These are phyloP conservation scores for Boletus reticulatus DNA, from an alignment of 768 basidiomycete genomes.

Conservation along the genomic window DNA sequence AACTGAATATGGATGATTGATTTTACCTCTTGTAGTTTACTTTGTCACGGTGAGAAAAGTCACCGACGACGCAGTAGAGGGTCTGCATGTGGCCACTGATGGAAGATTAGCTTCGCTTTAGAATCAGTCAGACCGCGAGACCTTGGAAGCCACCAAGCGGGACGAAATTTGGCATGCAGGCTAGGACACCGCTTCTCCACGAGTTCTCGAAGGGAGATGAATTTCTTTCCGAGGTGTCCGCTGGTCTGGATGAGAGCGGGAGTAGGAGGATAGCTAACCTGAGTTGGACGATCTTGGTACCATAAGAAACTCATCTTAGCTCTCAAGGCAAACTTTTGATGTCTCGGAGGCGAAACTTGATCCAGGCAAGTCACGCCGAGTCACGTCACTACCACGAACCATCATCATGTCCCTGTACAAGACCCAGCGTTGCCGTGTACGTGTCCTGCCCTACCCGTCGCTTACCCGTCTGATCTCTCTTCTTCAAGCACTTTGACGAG, in stretches of 20 bases:
- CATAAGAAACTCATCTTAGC: background rate
- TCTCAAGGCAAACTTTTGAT: too few relatives aligned
- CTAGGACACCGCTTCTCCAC: constrained; percentile 32
- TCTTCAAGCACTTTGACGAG: constrained; percentile 46
- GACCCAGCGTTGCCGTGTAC: constrained; percentile 47
- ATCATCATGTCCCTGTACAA: constrained; percentile 38
- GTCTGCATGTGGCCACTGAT: constrained; percentile 33
- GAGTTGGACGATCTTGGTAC: constrained; percentile 13
- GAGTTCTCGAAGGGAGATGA: constrained; percentile 27
- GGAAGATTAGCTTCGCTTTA: constrained; percentile 13
- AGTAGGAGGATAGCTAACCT: constrained; percentile 19
- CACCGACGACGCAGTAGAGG: constrained; percentile 29
- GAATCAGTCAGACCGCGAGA: constrained; percentile 5
- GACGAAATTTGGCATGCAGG: constrained; percentile 25
- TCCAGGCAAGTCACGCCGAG: constrained; percentile 10
- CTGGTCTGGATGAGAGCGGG: constrained; percentile 21
- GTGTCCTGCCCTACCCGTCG: constrained; percentile 18
- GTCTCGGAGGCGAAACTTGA: constrained; percentile 6
- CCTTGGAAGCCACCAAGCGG: constrained; percentile 36
- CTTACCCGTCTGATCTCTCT: constrained; percentile 13
- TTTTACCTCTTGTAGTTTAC: constrained; percentile 31
- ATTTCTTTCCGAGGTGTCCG: constrained; percentile 4
- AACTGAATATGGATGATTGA: background rate
- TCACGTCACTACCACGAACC: constrained; percentile 21
- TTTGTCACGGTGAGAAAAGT: constrained; percentile 31